Evolutionary conservation across 768 basidiomycete species (phyloP).

Genomic region (Podaxis sp.): DNA sequence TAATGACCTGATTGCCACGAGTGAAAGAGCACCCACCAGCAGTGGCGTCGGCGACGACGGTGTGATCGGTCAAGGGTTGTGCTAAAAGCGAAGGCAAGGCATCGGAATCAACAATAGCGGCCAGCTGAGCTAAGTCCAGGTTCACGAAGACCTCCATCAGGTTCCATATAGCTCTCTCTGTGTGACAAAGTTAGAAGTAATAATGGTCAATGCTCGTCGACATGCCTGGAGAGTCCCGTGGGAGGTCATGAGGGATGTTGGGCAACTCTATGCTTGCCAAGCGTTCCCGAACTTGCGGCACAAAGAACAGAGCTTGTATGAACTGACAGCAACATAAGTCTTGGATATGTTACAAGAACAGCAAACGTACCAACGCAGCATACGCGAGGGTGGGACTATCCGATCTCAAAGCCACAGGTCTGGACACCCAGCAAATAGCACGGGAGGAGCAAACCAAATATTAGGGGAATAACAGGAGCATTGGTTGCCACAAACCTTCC

Average conservation of each 20-base stretch:
- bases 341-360: neutral
- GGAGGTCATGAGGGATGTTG: constrained; percentile 21
- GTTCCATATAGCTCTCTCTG: constrained; percentile 52
- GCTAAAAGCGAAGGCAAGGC: constrained; percentile 47
- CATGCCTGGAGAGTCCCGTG: constrained; percentile 29
- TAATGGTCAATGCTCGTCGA: neutral
- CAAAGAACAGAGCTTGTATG: constrained; percentile 60
- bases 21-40: constrained; percentile 15
- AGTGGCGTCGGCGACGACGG: constrained; percentile 23
- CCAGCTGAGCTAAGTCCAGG: constrained; percentile 63
- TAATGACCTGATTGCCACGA: neutral
- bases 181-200: neutral
- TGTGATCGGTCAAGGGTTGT: constrained; percentile 32
- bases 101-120: constrained; percentile 53
- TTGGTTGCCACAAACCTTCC: constrained; percentile 45
- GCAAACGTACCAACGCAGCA: constrained; percentile 50
- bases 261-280: constrained; percentile 33
- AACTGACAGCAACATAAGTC: constrained; percentile 26
- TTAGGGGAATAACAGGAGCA: neutral
- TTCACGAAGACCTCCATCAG: constrained; percentile 67
- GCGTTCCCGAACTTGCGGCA: constrained; percentile 65
- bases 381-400: constrained; percentile 49
- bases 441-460: neutral
- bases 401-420: constrained; percentile 72
- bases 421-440: constrained; percentile 22